Conservation (phyloP, 2,329 filamentous ascomycete genomes). For the Fusarium nurragi region DNA sequence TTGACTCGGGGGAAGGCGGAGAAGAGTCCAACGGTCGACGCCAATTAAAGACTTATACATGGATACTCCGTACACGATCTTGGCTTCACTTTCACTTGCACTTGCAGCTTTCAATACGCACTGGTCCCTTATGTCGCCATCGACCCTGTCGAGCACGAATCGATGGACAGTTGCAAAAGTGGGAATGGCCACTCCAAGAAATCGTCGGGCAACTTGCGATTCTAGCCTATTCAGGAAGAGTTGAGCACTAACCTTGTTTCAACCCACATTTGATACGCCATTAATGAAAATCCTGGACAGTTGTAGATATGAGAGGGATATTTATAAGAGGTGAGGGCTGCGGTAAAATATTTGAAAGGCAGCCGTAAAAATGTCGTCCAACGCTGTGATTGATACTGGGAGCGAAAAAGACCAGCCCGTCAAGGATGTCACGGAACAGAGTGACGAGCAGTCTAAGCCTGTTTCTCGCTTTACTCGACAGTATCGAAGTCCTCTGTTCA, state of each 20-base stretch:
- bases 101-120: neutral
- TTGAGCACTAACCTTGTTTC: neutral
- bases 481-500: slow-evolving; percentile 54
- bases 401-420: slow-evolving; percentile 28
- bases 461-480: slow-evolving; percentile 37
- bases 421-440: slow-evolving; percentile 27
- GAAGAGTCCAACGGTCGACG: neutral
- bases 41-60: no score
- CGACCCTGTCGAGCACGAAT: slow-evolving; percentile 36
- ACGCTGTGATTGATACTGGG: slow-evolving; percentile 13
- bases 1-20: slow-evolving; percentile 15
- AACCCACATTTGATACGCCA: slow-evolving; percentile 25
- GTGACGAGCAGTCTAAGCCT: slow-evolving; percentile 25
- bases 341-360: neutral
- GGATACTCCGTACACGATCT: neutral
- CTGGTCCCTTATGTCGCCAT: slow-evolving; percentile 32
- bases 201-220: slow-evolving; percentile 25
- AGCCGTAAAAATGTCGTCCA: slow-evolving; percentile 22
- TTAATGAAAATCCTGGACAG: slow-evolving; percentile 1
- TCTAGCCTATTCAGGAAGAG: slow-evolving; percentile 26
- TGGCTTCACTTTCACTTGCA: neutral
- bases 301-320: neutral
- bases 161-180: slow-evolving; percentile 11
- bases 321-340: neutral
- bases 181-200: slow-evolving; percentile 14